Percentiles rank a stretch among this genome's conserved stretches.
Evolutionary conservation across 176 grass and related monocot genomes (phyloP).

Genomic region (maize (Zea mays)): Zm-B73-REFERENCE-NAM-5.0 NC_050101.1:158619501-158620000

Average conservation of each 20-base stretch:
- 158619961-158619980: background rate
- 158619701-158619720: background rate
- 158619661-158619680: background rate
- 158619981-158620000: constrained; percentile 36
- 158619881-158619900: constrained; percentile 11
- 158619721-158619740: background rate
- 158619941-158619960: constrained; percentile 22
- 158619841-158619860: constrained; percentile 31
- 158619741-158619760: background rate
- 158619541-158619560: constrained; percentile 23
- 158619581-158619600: constrained; percentile 42
- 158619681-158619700: background rate
- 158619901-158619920: background rate
- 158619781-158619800: background rate
- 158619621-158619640: constrained; percentile 24
- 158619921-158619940: background rate
- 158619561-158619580: constrained; percentile 29
- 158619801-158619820: background rate
- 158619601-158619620: constrained; percentile 45
- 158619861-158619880: constrained; percentile 2
- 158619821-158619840: constrained; percentile 26
- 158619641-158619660: constrained; percentile 35
- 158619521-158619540: background rate
- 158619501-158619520: background rate
- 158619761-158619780: background rate